Base-by-base conservation (phyloP, 2,329 filamentous ascomycete species). In the Phialocephala subalpina region DNA sequence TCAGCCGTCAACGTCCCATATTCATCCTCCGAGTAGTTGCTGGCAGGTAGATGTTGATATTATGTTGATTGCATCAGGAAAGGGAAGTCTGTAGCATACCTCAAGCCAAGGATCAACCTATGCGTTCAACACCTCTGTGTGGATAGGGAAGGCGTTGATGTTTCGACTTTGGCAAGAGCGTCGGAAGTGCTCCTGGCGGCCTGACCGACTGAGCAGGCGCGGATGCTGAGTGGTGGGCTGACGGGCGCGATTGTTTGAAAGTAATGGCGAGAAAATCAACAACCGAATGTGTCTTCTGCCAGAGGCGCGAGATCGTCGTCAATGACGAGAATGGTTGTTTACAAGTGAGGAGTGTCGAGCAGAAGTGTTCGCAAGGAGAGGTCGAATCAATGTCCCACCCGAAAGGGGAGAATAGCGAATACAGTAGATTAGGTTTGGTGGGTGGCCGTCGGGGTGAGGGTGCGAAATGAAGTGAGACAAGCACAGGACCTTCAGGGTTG, bases 221-320 rank as follows among this genome's bases (percentile, higher is more conserved):
- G 3, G 36, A 42, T 3, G 16, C 40, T 25, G 45, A 35, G 52
- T 25, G 33, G 33, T 33, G 45, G 22, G 22, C 22, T 7, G 45
- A 27, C 42, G 20, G 45, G 20, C 45, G 52, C 52, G 25, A 12
- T 38, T 40, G 9, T 22, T 33, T 18, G 49, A 47, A 64, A 58
- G 25, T 42, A 60, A 66, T 59, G 61, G 67, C 35, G 35, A 64
- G 67, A 65, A 67, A 55, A 61, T 72, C 73, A 63, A 64, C 72
- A 74, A 76, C 67, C 70, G 68, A 74, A 75, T 76, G 74, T 70
- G 72, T 75, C 67, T 67, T 73, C 68, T 66, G 53, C 62, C 56
- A 58, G 64, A 65, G 62, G 58, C 20, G 36, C 22, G 29, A 38
- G 40, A 59, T 45, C 35, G 42, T 47, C 35, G 58, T 53, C 62